These are phyloP conservation scores for peach (Prunus persica) DNA, from an alignment of 306 rosid genomes.

Conservation along the genomic window DNA sequence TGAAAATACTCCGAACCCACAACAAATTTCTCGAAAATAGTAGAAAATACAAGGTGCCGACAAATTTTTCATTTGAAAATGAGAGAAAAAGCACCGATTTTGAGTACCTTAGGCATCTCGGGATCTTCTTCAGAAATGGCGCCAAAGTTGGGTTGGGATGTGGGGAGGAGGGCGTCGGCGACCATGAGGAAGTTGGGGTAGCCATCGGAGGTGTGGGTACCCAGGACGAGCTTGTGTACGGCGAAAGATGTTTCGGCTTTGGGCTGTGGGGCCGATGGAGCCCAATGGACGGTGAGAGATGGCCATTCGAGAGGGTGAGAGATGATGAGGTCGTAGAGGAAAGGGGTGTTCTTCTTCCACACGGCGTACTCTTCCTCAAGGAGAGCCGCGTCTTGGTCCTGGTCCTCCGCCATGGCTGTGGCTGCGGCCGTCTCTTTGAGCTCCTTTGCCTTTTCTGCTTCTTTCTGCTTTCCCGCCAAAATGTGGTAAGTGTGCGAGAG, in stretches of 20 bases:
- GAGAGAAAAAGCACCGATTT: background rate
- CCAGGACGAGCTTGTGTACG: constrained; percentile 63
- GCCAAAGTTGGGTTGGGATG: constrained; percentile 29
- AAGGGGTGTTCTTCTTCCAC: constrained; percentile 84
- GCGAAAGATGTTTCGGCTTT: constrained; percentile 50
- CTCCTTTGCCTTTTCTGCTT: background rate
- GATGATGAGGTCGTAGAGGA: constrained; percentile 67
- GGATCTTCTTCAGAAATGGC: constrained; percentile 30
- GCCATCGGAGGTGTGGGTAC: constrained; percentile 74
- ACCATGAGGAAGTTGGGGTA: constrained; percentile 73
- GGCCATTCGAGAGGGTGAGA: constrained; percentile 93
- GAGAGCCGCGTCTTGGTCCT: constrained; percentile 19
- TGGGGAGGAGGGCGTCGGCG: constrained; percentile 66
- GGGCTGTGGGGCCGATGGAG: constrained; percentile 40
- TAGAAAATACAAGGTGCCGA: background rate
- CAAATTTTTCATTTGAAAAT: background rate
- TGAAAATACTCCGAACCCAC: background rate
- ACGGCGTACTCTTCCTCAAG: constrained; percentile 74
- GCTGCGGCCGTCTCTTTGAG: background rate
- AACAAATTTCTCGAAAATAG: background rate
- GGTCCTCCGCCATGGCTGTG: constrained; percentile 46
- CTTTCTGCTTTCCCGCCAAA: constrained; percentile 36
- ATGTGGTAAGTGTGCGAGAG: background rate
- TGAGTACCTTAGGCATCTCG: constrained; percentile 54
- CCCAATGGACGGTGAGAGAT: constrained; percentile 85